Evolutionary conservation across 208 protist species (phyloP).

Genomic region (Trypanosoma brucei): DNA sequence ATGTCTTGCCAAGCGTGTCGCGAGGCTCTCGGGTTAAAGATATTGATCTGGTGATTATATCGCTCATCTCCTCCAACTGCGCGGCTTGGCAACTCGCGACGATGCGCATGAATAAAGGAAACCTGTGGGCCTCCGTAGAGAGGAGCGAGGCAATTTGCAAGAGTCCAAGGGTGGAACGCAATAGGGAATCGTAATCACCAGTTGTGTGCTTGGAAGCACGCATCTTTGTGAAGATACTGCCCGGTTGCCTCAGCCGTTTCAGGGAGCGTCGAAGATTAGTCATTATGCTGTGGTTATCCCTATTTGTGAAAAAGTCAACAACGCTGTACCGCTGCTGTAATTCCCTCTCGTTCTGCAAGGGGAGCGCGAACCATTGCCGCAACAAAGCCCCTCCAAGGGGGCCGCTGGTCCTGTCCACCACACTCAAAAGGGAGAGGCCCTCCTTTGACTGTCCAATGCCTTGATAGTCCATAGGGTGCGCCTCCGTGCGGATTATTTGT

Average conservation of each 20-base stretch:
- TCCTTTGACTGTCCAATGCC: conserved; percentile 75
- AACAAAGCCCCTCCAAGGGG: conserved; percentile 48
- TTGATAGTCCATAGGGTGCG: conserved; percentile 74
- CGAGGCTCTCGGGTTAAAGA: conserved; percentile 11
- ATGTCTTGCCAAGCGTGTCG: conserved; percentile 16
- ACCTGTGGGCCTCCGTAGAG: conserved; percentile 14
- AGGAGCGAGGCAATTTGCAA: conserved; percentile 25
- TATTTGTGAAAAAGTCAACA: conserved; percentile 54
- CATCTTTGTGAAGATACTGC: conserved; percentile 68
- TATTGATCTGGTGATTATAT: conserved; percentile 18
- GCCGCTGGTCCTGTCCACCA: conserved; percentile 53
- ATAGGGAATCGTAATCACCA: conserved; percentile 57
- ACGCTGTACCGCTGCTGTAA: conserved; percentile 56
- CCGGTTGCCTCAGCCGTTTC: conserved; percentile 36
- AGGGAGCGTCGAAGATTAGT: conserved; percentile 44
- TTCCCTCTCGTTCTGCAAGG: conserved; percentile 45
- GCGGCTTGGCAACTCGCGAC: conserved; percentile 24
- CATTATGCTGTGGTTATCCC: conserved; percentile 40
- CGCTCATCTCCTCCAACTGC: conserved; percentile 19
- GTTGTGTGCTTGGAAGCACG: conserved; percentile 44
- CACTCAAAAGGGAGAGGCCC: conserved; percentile 66
- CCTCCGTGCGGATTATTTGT: conserved; percentile 71
- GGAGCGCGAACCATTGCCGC: conserved; percentile 75
- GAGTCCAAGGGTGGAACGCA: conserved; percentile 39
- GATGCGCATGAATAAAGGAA: conserved; percentile 21